Base-by-base conservation (phyloP, 2,329 filamentous ascomycete genomes). In the Fusarium temperatum region DNA sequence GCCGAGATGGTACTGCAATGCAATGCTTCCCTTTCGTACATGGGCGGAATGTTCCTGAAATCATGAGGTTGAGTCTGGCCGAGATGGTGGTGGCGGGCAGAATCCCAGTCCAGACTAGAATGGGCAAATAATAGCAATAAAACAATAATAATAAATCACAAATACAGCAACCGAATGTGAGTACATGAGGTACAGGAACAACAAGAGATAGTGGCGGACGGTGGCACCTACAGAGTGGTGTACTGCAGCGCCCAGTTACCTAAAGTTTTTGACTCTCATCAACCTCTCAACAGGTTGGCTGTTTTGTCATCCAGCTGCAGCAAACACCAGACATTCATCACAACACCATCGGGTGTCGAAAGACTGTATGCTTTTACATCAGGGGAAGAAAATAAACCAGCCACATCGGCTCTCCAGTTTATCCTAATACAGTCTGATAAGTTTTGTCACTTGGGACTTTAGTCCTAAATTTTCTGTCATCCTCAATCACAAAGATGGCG, bases 1-100 rank as follows among this genome's bases (percentile, higher is more conserved):
- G 45, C 58, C 62, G 55, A 74, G 58, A 74, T 67, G 66, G 71
- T 70, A 70, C 62, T 70, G 55, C 44, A 63, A 73, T 73, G 56
- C 26, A 57, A 47, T 57, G 55, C 30, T 47, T 57, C 54, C 39
- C 30, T 61, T 58, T 45, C 50, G 42, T 47, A 39, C 53, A 59
- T 56, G 55, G 42, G 32, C 62, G 67, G 68, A 73, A 72, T 66
- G 67, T 60, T 62, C 53, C 45, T 61, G 35, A 53, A 51, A 74
- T 57, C 67, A 71, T 68, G 45, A 74, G 60, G 14, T 68, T 72
- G 39, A 57, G 53, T 71, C 60, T 54, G 47, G 65, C 58, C 55
- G 62, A 61, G 39, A 60, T 45, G 63, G 56, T 72, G 72, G 72
- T 74, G 72, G 72, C 63, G 55, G 72, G 71, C 53, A 55, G 58